Evolutionary conservation across 176 grass and related monocot genomes (phyloP).

Genomic region (Alloteropsis semialata): DNA sequence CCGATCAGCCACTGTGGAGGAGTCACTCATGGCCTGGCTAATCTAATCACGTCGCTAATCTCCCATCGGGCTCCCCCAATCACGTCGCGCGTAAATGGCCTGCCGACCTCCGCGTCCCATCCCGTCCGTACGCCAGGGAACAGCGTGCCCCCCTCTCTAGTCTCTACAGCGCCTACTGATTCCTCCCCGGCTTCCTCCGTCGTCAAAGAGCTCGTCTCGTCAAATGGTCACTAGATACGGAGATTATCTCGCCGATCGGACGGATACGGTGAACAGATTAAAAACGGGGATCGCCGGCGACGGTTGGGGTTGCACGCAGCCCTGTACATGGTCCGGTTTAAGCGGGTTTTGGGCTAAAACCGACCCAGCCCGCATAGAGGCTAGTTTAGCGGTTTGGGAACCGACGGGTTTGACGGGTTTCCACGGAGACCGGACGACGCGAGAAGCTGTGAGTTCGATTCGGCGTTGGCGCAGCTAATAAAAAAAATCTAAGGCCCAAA

Average conservation of each 20-base stretch:
- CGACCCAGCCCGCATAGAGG: too few species aligned
- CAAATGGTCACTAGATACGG: too few species aligned
- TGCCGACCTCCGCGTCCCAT: constrained; percentile 36
- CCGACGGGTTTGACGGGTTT: too few species aligned
- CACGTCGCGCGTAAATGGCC: neutral
- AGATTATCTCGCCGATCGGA: neutral
- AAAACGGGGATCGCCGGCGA: neutral
- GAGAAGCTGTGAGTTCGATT: too few species aligned
- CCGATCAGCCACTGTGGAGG: neutral
- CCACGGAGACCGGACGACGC: too few species aligned
- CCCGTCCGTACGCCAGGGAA: neutral
- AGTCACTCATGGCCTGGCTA: neutral
- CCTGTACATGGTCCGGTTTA: too few species aligned
- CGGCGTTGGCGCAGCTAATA: too few species aligned
- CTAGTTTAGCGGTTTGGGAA: too few species aligned
- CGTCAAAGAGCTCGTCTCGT: too few species aligned
- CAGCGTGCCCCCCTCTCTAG: neutral
- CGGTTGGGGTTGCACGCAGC: constrained; percentile 23
- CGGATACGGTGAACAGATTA: neutral
- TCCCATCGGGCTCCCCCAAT: neutral
- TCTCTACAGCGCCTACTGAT: neutral
- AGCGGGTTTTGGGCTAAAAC: too few species aligned
- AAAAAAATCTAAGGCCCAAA: too few species aligned
- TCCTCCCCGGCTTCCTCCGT: neutral
- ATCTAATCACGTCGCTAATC: constrained; percentile 4